Percentiles rank a stretch among this genome's conserved stretches.
These are phyloP conservation scores for Fusarium tanahbumbuense DNA, from an alignment of 2,329 filamentous ascomycete species.

Conservation along the genomic window DNA sequence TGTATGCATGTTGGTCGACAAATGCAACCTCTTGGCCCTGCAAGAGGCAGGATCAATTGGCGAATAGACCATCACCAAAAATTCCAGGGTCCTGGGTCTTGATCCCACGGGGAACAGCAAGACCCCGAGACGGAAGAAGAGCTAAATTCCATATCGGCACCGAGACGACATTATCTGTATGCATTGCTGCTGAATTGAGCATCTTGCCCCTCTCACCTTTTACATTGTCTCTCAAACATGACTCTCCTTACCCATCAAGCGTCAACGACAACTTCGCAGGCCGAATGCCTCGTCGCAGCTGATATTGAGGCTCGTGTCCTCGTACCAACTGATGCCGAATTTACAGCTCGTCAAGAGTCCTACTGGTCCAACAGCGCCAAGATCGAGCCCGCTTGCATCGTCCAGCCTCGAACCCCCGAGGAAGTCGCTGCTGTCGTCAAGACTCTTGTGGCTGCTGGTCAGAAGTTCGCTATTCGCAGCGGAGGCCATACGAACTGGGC, in stretches of 20 bases:
- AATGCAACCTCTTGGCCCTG: slow-evolving; percentile 13
- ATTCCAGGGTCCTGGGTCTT: neutral
- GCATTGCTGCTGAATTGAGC: neutral
- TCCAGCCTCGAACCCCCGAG: slow-evolving; percentile 22
- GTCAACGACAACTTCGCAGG: neutral
- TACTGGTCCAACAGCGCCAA: slow-evolving; percentile 38
- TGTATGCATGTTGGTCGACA: neutral
- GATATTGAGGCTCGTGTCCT: slow-evolving; percentile 22
- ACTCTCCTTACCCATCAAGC: neutral
- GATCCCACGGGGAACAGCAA: neutral
- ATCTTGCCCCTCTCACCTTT: neutral
- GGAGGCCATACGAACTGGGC: slow-evolving; percentile 13
- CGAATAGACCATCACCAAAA: neutral
- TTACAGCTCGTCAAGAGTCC: slow-evolving; percentile 28
- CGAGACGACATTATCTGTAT: neutral
- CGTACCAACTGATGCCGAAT: slow-evolving; percentile 18
- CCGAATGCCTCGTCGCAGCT: slow-evolving; percentile 16
- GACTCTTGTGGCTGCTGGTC: slow-evolving; percentile 12
- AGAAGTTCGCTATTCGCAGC: slow-evolving; percentile 3
- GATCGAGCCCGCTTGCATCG: slow-evolving; percentile 28
- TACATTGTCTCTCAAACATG: slow-evolving; percentile 6
- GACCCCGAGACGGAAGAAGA: neutral
- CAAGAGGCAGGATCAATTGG: neutral
- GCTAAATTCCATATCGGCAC: neutral
- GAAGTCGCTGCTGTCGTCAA: slow-evolving; percentile 21